Evolutionary conservation across 78 protist genomes (phyloP), one percentile per base, ranked within the genome.

Genomic region (Pigoraptor vietnamica): DNA sequence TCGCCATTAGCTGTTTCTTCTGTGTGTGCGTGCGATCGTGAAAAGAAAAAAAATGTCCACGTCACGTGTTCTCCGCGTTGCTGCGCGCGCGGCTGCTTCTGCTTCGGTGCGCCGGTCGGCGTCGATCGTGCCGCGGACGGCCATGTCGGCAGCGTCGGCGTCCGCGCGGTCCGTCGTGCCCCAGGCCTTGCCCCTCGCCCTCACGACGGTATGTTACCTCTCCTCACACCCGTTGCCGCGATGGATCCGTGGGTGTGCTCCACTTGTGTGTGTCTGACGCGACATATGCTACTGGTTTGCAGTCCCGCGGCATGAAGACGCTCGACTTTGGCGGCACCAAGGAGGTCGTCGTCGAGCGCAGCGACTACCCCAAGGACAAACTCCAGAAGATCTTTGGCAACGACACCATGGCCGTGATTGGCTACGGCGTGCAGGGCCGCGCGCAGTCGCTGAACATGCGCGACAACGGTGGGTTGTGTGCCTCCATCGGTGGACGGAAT

Each of bases 371-470:
- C 38, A 79, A 79, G 37, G 92, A 21, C n/a, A 89, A 89, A 87
- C 81, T 93, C 34, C 89, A 91, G 35, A 34, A 34, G 84, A 86
- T 91, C 36, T 39, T 93, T 29, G 40, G 35, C 37, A 89, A 93
- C 84, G 95, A 91, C 79, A 93, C 93, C 56, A 91, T 94, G 39
- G 93, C 93, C 25, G 93, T 95, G 89, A 92, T 95, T 29, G 96
- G 96, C 14, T 95, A 93, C 91, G 96, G 96, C n/a, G 39, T 94
- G 29, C 96, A 95, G 39, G 96, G 96, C 35, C 88, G 94, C 2
- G 96, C 92, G 9, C 96, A 95, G 93, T 89, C 96, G 0, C 91
- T 93, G 81, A 95, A 95, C 96, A 84, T 93, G 92, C 67, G 94
- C 33, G 96, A 95, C 90, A 91, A 92, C 86, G 94, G 67, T 48